These are phyloP conservation scores for Triticum aestivum DNA, from an alignment of 176 grass and related monocot genomes.

Conservation along the genomic window DNA sequence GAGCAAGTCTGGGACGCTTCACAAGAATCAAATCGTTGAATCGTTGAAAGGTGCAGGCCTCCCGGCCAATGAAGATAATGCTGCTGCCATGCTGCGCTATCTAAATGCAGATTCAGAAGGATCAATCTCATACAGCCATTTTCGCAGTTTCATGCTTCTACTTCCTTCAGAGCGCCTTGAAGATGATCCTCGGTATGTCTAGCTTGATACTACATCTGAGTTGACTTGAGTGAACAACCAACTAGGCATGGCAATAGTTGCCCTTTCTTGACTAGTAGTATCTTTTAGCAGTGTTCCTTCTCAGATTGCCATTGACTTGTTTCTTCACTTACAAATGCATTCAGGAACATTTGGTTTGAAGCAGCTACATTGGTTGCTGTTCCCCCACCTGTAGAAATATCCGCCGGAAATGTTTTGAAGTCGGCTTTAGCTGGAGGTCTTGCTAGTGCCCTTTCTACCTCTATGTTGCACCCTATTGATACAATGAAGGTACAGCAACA, in stretches of 20 bases:
- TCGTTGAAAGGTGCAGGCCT: slow-evolving; percentile 83
- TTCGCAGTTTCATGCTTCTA: slow-evolving; percentile 97
- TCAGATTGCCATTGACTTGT: slow-evolving; percentile 31
- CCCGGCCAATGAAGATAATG: slow-evolving; percentile 92
- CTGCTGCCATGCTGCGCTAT: slow-evolving; percentile 84
- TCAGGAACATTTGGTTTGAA: slow-evolving; percentile 98
- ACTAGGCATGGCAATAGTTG: not conserved
- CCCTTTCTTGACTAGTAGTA: not conserved
- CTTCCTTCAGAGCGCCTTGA: slow-evolving; percentile 94
- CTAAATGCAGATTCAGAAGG: slow-evolving; percentile 74
- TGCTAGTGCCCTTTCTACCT: slow-evolving; percentile 91
- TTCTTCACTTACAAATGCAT: slow-evolving; percentile 33
- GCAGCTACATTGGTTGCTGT: slow-evolving; percentile 89
- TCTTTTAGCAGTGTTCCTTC: not conserved
- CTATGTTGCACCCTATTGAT: slow-evolving; percentile 89
- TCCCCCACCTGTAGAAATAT: slow-evolving; percentile 87
- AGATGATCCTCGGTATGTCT: slow-evolving; percentile 87
- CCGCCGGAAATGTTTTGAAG: slow-evolving; percentile 78
- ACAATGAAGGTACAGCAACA: slow-evolving; percentile 78
- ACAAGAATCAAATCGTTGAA: slow-evolving; percentile 89
- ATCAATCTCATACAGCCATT: slow-evolving; percentile 95
- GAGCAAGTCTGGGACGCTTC: slow-evolving; percentile 95
- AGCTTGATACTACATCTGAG: not conserved
- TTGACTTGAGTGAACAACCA: not conserved
- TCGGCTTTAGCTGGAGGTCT: slow-evolving; percentile 97